These are phyloP conservation scores for Leccinum subgranulosum DNA, from an alignment of 768 basidiomycete species.

Conservation along the genomic window DNA sequence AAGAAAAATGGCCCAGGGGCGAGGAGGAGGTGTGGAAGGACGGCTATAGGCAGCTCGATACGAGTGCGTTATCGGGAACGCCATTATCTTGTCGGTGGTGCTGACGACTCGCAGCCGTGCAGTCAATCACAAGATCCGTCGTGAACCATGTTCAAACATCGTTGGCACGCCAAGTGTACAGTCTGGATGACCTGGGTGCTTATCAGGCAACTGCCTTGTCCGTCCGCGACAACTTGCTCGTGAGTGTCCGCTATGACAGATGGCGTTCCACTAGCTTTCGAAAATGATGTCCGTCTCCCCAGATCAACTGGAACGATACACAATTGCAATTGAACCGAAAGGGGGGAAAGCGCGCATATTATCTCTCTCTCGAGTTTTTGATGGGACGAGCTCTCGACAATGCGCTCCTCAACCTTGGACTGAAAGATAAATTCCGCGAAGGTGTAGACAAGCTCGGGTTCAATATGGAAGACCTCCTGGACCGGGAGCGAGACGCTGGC, in stretches of 20 bases:
- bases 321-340: constrained; percentile 76
- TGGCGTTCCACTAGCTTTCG: background rate
- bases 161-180: constrained; percentile 88
- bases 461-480: constrained; percentile 81
- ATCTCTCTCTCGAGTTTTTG: constrained; percentile 91
- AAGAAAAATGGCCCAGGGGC: constrained; percentile 83
- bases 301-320: constrained; percentile 87
- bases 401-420: constrained; percentile 82
- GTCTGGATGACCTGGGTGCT: constrained; percentile 79
- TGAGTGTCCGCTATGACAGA: constrained; percentile 31
- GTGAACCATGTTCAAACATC: constrained; percentile 87
- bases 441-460: constrained; percentile 82
- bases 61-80: constrained; percentile 36
- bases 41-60: constrained; percentile 54
- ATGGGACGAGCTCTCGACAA: constrained; percentile 81
- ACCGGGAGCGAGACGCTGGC: constrained; percentile 89
- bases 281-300: background rate
- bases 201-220: constrained; percentile 91
- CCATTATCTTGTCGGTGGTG: background rate
- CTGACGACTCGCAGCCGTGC: constrained; percentile 43
- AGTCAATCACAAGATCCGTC: constrained; percentile 66
- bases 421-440: constrained; percentile 71
- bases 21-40: constrained; percentile 74
- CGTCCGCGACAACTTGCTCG: constrained; percentile 84
- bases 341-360: constrained; percentile 88